Base-by-base conservation (phyloP, 1,284 basidiomycete genomes). In the Microbotryum intermedium region DNA sequence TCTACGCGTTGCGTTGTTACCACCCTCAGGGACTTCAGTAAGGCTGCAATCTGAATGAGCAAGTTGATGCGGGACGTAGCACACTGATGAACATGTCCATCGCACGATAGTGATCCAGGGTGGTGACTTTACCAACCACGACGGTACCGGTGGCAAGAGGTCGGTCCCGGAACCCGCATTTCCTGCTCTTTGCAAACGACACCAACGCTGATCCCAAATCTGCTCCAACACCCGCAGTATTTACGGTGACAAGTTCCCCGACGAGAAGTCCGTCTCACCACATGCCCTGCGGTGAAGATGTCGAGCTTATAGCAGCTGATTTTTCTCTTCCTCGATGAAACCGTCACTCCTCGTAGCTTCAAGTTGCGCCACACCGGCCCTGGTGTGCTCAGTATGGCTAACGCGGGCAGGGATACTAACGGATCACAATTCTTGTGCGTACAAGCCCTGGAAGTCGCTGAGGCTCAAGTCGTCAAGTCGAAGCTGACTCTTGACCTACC, bases 311-410 rank as follows among this genome's bases (percentile, higher is more conserved):
- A 5, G 8, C 10, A 10, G 16, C 6, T 29, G 23, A 42, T 49
- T 11, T 4, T 7, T 6, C 26, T 25, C 53, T n/a, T n/a, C n/a
- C n/a, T n/a, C n/a, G n/a, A n/a, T 16, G 34, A 39, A 4, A 10
- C 7, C 46, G 23, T n/a, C 0, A 5, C 0, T 3, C 9, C 16
- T 13, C 8, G 8, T 53, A 66, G 64, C 60, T 67, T 87, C 80
- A 89, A 92, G 81, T 85, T 93, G 74, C 85, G 84, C 75, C 91
- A 95, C 79, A 87, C 87, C 67, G 83, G 81, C 48, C 83, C 87
- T 58, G 91, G 90, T 70, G 80, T 82, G 59, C 83, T 94, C 65
- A 93, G 91, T 16, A 95, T 95, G 91, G 68, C 92, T 61, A 97
- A 95, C 74, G 85, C 91, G 9, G 86, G 86, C 72, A 86, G 83